Conservation (phyloP, 2,329 filamentous ascomycete genomes). For the Apiospora arundinis region DNA sequence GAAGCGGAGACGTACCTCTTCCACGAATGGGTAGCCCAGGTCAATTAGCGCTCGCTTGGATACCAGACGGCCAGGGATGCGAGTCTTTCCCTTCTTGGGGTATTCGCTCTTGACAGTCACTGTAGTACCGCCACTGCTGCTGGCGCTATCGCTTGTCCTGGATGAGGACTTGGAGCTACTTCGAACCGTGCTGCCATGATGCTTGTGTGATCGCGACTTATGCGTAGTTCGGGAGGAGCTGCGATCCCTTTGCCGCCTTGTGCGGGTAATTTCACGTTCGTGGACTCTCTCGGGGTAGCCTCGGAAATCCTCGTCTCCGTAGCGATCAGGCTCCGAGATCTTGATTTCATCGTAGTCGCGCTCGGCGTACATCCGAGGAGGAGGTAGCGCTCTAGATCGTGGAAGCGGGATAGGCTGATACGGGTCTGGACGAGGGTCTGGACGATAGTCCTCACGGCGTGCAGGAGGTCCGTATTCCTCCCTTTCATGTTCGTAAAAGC, state of each 20-base stretch:
- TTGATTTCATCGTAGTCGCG: slow-evolving; percentile 70
- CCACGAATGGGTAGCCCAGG: slow-evolving; percentile 83
- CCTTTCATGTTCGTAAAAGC: slow-evolving; percentile 51
- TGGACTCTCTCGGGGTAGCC: slow-evolving; percentile 63
- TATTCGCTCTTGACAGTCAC: slow-evolving; percentile 65
- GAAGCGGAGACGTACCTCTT: slow-evolving; percentile 68
- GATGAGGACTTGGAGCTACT: slow-evolving; percentile 51
- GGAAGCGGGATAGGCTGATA: slow-evolving; percentile 73
- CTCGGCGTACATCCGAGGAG: slow-evolving; percentile 63
- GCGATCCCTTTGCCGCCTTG: slow-evolving; percentile 51
- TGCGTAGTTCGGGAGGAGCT: slow-evolving; percentile 51
- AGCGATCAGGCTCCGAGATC: slow-evolving; percentile 70
- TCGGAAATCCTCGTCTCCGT: slow-evolving; percentile 75
- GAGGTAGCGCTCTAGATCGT: slow-evolving; percentile 64
- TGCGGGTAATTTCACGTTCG: slow-evolving; percentile 66
- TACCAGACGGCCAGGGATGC: slow-evolving; percentile 81
- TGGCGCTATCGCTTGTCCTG: slow-evolving; percentile 47
- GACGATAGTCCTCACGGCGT: slow-evolving; percentile 62
- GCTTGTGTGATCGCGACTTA: slow-evolving; percentile 42
- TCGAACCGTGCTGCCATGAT: slow-evolving; percentile 41
- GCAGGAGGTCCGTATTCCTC: slow-evolving; percentile 60
- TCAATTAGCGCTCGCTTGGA: slow-evolving; percentile 83
- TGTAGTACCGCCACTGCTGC: slow-evolving; percentile 54
- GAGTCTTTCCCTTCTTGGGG: slow-evolving; percentile 86
- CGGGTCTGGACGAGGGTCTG: slow-evolving; percentile 54